These are phyloP conservation scores for Desmodesmus armatus DNA, from an alignment of 139 green algal species.

Conservation along the genomic window DNA sequence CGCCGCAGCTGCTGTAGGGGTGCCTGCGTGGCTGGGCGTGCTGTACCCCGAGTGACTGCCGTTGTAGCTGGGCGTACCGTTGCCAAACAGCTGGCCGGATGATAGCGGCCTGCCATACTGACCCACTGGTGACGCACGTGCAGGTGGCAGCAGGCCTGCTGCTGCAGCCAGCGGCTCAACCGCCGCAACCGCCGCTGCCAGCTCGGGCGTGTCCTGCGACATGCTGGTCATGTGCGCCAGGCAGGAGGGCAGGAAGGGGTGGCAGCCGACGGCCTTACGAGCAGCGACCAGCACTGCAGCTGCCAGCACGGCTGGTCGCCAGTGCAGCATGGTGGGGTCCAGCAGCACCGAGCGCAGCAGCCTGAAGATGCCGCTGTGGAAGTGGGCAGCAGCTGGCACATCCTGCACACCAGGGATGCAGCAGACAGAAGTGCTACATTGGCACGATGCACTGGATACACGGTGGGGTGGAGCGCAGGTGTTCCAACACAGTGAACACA, in stretches of 20 bases:
- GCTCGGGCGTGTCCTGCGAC: background rate
- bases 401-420: constrained; percentile 24
- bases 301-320: constrained; percentile 54
- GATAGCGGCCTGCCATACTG: background rate
- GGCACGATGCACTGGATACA: background rate
- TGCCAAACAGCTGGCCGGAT: constrained; percentile 6
- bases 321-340: constrained; percentile 41
- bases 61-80: background rate
- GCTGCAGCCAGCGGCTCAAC: constrained; percentile 15
- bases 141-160: constrained; percentile 15
- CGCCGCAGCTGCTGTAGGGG: constrained; percentile 10
- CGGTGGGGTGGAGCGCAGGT: background rate
- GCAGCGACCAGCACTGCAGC: constrained; percentile 53
- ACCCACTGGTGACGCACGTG: background rate
- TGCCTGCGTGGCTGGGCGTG: constrained; percentile 3
- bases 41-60: constrained; percentile 1
- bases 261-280: constrained; percentile 55
- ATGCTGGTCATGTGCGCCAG: constrained; percentile 59
- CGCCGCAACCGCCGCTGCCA: constrained; percentile 19
- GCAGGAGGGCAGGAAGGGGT: constrained; percentile 69
- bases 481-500: background rate
- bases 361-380: constrained; percentile 40
- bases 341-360: constrained; percentile 51
- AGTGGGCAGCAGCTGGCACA: background rate
- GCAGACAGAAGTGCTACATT: background rate